phyloP scores from a whole-genome alignment of 768 basidiomycete species.

The Strobilomyces confusus region DNA sequence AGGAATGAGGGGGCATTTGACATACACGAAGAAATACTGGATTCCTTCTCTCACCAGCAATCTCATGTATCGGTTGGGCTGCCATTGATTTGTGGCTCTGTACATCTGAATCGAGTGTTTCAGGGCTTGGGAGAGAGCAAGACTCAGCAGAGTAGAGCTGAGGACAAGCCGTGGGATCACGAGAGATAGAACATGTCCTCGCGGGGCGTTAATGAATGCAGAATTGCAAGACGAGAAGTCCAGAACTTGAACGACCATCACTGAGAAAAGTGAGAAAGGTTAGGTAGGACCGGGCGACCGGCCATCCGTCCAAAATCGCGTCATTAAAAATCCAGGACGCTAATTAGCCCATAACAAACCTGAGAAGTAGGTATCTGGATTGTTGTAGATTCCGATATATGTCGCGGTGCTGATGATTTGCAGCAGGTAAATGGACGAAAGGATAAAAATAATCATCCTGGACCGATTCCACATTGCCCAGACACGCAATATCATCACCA shows the following conservation, averaged over 20 bases:
- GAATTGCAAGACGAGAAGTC: background rate
- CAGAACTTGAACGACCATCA: background rate
- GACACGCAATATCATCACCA: conserved; percentile 3
- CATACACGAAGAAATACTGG: background rate
- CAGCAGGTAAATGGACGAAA: background rate
- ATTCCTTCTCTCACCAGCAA: background rate
- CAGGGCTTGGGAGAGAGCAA: background rate
- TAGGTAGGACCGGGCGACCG: too few species aligned
- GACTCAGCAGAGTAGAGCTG: background rate
- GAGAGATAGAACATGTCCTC: background rate
- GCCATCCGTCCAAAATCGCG: background rate
- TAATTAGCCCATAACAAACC: background rate
- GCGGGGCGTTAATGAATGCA: background rate
- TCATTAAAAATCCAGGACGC: background rate
- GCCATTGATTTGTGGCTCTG: background rate
- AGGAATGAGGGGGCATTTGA: background rate
- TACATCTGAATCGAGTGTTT: background rate
- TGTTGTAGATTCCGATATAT: background rate
- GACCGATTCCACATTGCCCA: conserved; percentile 1
- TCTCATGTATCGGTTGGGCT: background rate
- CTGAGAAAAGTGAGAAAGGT: background rate
- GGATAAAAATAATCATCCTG: background rate
- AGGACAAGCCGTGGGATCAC: background rate
- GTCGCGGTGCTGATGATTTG: background rate
- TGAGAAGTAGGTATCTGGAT: background rate